These are phyloP conservation scores for Coniochaeta sp. DNA, from an alignment of 2,329 filamentous ascomycete genomes.

Conservation along the genomic window DNA sequence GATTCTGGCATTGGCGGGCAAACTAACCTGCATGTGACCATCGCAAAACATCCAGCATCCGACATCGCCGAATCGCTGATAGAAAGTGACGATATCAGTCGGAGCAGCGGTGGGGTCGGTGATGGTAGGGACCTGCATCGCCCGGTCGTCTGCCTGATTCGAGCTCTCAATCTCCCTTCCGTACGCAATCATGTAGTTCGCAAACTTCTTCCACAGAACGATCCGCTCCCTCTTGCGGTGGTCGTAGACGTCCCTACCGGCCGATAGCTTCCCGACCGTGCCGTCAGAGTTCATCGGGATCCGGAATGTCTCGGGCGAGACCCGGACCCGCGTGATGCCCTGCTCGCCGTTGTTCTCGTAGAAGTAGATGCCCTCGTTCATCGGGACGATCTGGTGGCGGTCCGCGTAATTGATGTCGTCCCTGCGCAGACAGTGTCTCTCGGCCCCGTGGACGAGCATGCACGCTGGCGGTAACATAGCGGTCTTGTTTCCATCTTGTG, in stretches of 20 bases:
- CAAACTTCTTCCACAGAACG: conserved; percentile 65
- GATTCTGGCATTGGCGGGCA: too few species aligned
- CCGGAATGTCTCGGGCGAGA: conserved; percentile 56
- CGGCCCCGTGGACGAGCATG: conserved; percentile 63
- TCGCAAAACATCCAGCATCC: conserved; percentile 77
- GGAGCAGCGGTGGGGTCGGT: conserved; percentile 33
- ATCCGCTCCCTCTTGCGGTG: conserved; percentile 59
- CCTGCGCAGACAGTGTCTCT: conserved; percentile 59
- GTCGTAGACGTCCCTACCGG: conserved; percentile 57
- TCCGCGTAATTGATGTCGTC: conserved; percentile 48
- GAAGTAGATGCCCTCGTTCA: conserved; percentile 60
- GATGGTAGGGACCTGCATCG: conserved; percentile 28
- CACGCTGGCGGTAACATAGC: conserved; percentile 60
- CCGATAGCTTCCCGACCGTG: conserved; percentile 51
- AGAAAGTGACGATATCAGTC: conserved; percentile 65
- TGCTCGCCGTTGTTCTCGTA: conserved; percentile 63
- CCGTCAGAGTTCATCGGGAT: conserved; percentile 48
- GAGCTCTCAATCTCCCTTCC: conserved; percentile 59
- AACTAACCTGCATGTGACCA: conserved; percentile 63
- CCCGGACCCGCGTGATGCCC: conserved; percentile 55
- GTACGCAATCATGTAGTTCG: conserved; percentile 67
- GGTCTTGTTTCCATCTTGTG: conserved; percentile 38
- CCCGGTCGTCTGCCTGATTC: conserved; percentile 37
- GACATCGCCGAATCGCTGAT: conserved; percentile 73
- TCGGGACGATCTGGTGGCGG: conserved; percentile 55